phyloP scores from a whole-genome alignment of 495 filamentous ascomycete genomes.

The Neurospora sp. region DNA sequence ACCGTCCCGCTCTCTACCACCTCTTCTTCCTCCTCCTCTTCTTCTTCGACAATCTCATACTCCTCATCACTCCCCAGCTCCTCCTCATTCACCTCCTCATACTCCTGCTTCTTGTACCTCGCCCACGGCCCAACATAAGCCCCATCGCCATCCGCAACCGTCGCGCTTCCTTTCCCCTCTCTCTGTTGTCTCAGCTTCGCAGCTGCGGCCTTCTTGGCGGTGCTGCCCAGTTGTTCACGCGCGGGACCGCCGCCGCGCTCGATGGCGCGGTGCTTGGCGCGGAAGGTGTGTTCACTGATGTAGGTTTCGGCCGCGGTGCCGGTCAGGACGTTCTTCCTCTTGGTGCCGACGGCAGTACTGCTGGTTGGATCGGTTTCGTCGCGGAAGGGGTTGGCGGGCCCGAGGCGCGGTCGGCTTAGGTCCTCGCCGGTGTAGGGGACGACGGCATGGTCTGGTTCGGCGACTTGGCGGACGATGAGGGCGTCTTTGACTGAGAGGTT shows the following conservation, averaged over 20 bases:
- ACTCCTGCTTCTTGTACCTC: conserved; percentile 55
- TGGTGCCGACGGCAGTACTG: conserved; percentile 29
- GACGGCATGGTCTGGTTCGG: conserved; percentile 42
- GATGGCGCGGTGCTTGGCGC: conserved; percentile 67
- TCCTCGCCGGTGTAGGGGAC: conserved; percentile 59
- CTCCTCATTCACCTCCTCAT: conserved; percentile 50
- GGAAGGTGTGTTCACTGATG: conserved; percentile 83
- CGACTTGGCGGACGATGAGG: conserved; percentile 41
- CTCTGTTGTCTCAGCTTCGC: conserved; percentile 57
- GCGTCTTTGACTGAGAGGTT: conserved; percentile 48
- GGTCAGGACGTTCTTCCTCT: conserved; percentile 86
- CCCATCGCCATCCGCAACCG: conserved; percentile 72
- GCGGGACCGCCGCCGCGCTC: conserved; percentile 42
- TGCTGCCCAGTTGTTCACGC: conserved; percentile 27
- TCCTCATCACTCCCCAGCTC: conserved; percentile 71
- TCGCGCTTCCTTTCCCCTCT: conserved; percentile 74
- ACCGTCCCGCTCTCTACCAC: conserved; percentile 43
- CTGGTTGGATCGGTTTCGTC: conserved; percentile 33
- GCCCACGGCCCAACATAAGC: conserved; percentile 95
- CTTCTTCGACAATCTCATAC: conserved; percentile 58
- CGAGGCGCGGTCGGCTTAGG: conserved; percentile 56
- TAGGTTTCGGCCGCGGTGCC: conserved; percentile 80
- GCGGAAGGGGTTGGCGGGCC: conserved; percentile 76
- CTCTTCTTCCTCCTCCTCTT: conserved; percentile 46
- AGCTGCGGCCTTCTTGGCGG: conserved; percentile 53